Percentiles rank a stretch among this genome's conserved stretches.
Evolutionary conservation across 2,329 filamentous ascomycete species (phyloP).

Genomic region (Neofusicoccum laricinum): DNA sequence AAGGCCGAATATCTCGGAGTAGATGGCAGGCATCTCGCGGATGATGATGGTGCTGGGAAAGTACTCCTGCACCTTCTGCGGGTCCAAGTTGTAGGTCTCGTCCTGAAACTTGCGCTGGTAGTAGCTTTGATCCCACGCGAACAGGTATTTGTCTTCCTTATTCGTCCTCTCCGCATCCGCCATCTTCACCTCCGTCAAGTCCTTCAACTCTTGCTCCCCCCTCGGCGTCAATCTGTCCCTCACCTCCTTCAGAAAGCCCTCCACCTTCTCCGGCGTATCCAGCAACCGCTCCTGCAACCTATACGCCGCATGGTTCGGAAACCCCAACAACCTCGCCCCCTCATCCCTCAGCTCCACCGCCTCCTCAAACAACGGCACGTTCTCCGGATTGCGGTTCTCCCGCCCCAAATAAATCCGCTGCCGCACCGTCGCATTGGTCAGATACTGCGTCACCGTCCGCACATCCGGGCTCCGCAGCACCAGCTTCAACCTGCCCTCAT

Average conservation of each 20-base stretch:
- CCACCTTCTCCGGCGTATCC: conserved; percentile 50
- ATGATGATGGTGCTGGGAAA: conserved; percentile 75
- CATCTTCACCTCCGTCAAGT: conserved; percentile 48
- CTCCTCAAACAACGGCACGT: conserved; percentile 50
- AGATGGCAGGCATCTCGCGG: conserved; percentile 75
- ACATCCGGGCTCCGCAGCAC: conserved; percentile 52
- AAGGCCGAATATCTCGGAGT: conserved; percentile 77
- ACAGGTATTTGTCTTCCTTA: conserved; percentile 63
- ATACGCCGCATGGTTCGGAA: conserved; percentile 51
- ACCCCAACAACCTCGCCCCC: conserved; percentile 49
- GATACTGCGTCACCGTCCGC: conserved; percentile 50
- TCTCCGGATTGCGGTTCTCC: conserved; percentile 23
- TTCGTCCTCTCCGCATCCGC: conserved; percentile 43
- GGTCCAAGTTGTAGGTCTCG: conserved; percentile 74
- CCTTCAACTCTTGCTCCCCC: conserved; percentile 31
- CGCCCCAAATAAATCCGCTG: conserved; percentile 32
- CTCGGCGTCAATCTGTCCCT: conserved; percentile 42
- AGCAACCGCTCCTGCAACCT: conserved; percentile 55
- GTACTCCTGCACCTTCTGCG: conserved; percentile 76
- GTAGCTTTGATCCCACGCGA: conserved; percentile 78
- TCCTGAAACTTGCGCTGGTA: conserved; percentile 79
- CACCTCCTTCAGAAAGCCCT: conserved; percentile 50
- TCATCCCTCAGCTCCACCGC: conserved; percentile 50
- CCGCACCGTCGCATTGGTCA: conserved; percentile 43
- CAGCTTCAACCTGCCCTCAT: conserved; percentile 47